These are phyloP conservation scores for Colletotrichum tamarilloi DNA, from an alignment of 2,329 filamentous ascomycete genomes.

Conservation along the genomic window DNA sequence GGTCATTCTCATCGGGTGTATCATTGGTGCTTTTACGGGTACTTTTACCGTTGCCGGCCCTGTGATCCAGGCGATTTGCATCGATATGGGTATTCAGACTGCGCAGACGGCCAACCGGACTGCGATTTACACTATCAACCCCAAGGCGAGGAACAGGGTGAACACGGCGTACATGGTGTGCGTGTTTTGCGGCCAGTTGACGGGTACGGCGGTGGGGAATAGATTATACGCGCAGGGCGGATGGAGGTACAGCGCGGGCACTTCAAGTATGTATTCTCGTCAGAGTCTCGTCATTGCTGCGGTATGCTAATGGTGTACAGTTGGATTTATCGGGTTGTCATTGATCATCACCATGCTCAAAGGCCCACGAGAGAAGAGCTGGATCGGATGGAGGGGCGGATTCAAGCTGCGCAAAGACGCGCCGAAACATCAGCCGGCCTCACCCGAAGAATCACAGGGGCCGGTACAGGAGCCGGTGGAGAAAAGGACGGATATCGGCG, in stretches of 20 bases:
- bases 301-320: not conserved
- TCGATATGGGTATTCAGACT: conserved; percentile 79
- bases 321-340: conserved; percentile 35
- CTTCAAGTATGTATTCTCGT: conserved; percentile 45
- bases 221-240: conserved; percentile 62
- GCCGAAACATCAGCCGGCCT: conserved; percentile 2
- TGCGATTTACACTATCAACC: conserved; percentile 77
- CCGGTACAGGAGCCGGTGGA: not conserved
- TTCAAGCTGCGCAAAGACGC: conserved; percentile 22
- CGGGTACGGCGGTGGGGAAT: conserved; percentile 72
- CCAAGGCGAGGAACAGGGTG: conserved; percentile 77
- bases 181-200: conserved; percentile 80
- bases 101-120: conserved; percentile 79
- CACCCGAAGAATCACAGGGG: conserved; percentile 22
- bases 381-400: conserved; percentile 35
- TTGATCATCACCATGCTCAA: conserved; percentile 32
- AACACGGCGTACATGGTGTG: conserved; percentile 87
- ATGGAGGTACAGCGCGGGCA: conserved; percentile 60
- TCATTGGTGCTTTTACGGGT: conserved; percentile 77
- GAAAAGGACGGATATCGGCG: not conserved
- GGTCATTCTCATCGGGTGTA: conserved; percentile 69
- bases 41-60: conserved; percentile 75
- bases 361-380: conserved; percentile 30
- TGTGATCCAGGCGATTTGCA: conserved; percentile 75
- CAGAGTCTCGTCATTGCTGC: no score